Conservation (phyloP, 2,329 filamentous ascomycete genomes). For the Aspergillus novoparasiticus region DNA sequence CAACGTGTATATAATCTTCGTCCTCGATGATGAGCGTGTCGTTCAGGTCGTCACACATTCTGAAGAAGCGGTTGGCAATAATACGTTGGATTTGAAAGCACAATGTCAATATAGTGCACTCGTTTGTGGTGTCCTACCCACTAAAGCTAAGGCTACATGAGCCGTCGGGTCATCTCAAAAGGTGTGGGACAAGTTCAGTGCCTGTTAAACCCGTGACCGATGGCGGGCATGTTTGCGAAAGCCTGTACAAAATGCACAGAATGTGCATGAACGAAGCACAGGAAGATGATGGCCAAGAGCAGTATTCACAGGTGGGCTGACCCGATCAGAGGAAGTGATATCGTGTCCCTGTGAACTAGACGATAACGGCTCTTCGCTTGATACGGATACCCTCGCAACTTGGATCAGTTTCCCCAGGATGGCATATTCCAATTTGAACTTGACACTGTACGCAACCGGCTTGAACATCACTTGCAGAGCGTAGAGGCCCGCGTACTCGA, state of each 20-base stretch:
- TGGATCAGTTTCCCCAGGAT: not conserved
- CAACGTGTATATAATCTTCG: too few species aligned
- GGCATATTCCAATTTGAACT: slow-evolving; percentile 48
- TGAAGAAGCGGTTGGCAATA: too few species aligned
- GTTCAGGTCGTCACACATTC: too few species aligned
- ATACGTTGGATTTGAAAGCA: too few species aligned
- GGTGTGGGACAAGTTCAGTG: too few species aligned
- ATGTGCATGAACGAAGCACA: not conserved
- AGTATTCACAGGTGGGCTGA: not conserved
- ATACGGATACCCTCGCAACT: not conserved
- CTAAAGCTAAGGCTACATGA: too few species aligned
- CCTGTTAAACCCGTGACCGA: not conserved
- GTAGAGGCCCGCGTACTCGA: slow-evolving; percentile 47
- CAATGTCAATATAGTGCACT: too few species aligned
- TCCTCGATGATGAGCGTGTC: too few species aligned
- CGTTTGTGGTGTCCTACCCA: too few species aligned
- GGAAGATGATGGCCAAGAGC: not conserved
- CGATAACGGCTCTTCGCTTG: not conserved
- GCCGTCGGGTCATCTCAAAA: too few species aligned
- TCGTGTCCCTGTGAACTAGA: not conserved
- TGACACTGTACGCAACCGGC: slow-evolving; percentile 49
- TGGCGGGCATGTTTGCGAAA: not conserved
- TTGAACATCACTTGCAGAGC: slow-evolving; percentile 48
- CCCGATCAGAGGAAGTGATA: not conserved
- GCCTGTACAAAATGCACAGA: not conserved